Evolutionary conservation across 2,329 filamentous ascomycete species (phyloP).

Genomic region (Diplocarpon mali): DNA sequence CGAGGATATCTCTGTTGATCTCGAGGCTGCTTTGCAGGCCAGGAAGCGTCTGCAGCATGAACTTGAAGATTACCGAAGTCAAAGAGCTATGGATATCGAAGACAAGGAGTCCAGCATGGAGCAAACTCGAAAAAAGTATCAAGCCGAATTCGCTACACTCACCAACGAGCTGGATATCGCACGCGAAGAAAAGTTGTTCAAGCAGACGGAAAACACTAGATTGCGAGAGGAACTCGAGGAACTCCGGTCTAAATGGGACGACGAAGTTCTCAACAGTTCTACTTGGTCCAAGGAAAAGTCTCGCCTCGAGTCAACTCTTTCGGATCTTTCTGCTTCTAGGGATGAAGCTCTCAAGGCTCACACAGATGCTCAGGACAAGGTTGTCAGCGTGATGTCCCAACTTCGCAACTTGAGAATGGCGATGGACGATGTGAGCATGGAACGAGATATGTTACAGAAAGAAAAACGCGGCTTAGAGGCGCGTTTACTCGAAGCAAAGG

Average conservation of each 20-base stretch:
- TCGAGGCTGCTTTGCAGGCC: constrained; percentile 73
- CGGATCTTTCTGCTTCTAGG: constrained; percentile 80
- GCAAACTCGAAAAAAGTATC: constrained; percentile 95
- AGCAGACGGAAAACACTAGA: constrained; percentile 74
- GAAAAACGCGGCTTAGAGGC: constrained; percentile 87
- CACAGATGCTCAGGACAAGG: constrained; percentile 88
- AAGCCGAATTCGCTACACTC: constrained; percentile 78
- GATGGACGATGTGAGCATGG: constrained; percentile 74
- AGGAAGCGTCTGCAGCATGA: constrained; percentile 95
- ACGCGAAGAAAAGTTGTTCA: constrained; percentile 77
- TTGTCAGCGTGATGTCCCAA: constrained; percentile 81
- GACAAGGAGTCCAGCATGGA: constrained; percentile 95
- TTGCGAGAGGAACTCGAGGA: constrained; percentile 95
- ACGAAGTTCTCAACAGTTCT: constrained; percentile 93
- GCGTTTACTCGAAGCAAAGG: constrained; percentile 75
- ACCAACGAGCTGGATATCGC: constrained; percentile 90
- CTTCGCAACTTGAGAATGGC: constrained; percentile 73
- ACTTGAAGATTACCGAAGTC: constrained; percentile 91
- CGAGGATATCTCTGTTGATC: constrained; percentile 83
- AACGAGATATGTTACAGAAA: constrained; percentile 72
- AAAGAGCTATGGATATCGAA: constrained; percentile 90
- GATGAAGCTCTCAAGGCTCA: constrained; percentile 90
- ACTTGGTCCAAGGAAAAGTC: constrained; percentile 98
- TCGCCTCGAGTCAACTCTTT: constrained; percentile 76
- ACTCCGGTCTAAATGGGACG: constrained; percentile 91